Evolutionary conservation across 805 yeast genomes (phyloP).

Genomic region (Schwanniomyces pseudopolymorphus): DNA sequence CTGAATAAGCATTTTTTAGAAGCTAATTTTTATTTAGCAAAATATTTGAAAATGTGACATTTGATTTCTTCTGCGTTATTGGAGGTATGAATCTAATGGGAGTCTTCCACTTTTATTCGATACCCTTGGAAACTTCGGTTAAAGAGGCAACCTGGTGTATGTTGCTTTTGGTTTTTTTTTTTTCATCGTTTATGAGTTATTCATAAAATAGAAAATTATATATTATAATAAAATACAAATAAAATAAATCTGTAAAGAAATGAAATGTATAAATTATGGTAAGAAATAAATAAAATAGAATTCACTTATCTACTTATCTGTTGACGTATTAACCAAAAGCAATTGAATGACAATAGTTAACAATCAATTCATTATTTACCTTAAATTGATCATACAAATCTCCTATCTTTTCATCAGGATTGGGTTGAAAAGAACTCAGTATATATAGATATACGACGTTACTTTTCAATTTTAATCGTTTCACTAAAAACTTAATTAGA

Average conservation of each 20-base stretch:
- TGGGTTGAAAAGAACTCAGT: constrained; percentile 42
- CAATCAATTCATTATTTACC: constrained; percentile 33
- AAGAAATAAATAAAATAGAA: background rate
- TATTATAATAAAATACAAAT: background rate
- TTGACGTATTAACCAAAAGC: constrained; percentile 40
- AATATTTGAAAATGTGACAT: background rate
- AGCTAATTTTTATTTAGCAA: background rate
- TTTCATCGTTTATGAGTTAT: background rate
- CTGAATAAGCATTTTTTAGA: background rate
- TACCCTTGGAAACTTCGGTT: background rate
- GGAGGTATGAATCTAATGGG: background rate
- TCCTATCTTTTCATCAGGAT: constrained; percentile 38
- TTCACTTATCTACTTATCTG: background rate
- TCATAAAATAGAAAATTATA: background rate
- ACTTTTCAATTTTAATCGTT: constrained; percentile 29
- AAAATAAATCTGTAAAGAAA: background rate
- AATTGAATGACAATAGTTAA: constrained; percentile 38
- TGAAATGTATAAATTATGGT: background rate
- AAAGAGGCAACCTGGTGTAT: background rate
- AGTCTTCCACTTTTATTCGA: background rate
- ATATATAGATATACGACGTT: constrained; percentile 30
- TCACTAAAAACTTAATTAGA: constrained; percentile 44
- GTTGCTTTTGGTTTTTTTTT: background rate
- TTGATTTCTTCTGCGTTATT: background rate
- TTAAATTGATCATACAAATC: constrained; percentile 29